These are phyloP conservation scores for Coprinopsis strossmayeri DNA, from an alignment of 768 basidiomycete species.

Conservation along the genomic window DNA sequence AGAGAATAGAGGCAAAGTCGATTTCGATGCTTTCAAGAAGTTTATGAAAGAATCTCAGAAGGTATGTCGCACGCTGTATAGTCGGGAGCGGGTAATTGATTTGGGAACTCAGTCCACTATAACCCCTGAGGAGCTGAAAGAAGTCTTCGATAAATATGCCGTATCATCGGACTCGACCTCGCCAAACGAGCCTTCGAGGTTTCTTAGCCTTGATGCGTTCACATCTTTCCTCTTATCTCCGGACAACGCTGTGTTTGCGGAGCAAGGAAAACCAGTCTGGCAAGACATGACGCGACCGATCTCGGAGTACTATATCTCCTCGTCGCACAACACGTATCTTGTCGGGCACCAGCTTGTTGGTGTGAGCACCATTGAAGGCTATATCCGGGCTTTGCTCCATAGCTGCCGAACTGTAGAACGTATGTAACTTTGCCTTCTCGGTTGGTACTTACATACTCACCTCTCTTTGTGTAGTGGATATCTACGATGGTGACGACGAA, in stretches of 20 bases:
- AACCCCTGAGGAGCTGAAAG: conserved; percentile 23
- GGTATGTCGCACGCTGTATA: conserved; percentile 18
- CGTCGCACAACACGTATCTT: conserved; percentile 89
- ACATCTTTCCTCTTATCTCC: conserved; percentile 73
- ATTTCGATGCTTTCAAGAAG: conserved; percentile 34
- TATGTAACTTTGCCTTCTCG: conserved; percentile 30
- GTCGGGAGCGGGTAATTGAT: background rate
- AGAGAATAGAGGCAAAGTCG: conserved; percentile 28
- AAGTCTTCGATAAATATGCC: conserved; percentile 29
- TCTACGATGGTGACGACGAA: conserved; percentile 81
- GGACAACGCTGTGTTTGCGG: conserved; percentile 59
- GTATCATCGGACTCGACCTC: conserved; percentile 5
- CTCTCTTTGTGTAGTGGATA: conserved; percentile 65
- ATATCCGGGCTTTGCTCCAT: conserved; percentile 84
- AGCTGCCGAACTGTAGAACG: conserved; percentile 93
- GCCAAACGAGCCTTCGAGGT: conserved; percentile 14
- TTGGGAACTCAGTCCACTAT: conserved; percentile 29
- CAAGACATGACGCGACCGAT: conserved; percentile 90
- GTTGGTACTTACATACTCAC: background rate
- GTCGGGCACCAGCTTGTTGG: conserved; percentile 85
- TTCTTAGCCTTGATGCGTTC: conserved; percentile 58
- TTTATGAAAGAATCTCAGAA: conserved; percentile 42
- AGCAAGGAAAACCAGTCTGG: conserved; percentile 34
- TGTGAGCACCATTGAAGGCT: conserved; percentile 85
- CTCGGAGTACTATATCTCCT: conserved; percentile 84